Evolutionary conservation across 2,329 filamentous ascomycete genomes (phyloP).

Genomic region (Lachnellula hyalina): DNA sequence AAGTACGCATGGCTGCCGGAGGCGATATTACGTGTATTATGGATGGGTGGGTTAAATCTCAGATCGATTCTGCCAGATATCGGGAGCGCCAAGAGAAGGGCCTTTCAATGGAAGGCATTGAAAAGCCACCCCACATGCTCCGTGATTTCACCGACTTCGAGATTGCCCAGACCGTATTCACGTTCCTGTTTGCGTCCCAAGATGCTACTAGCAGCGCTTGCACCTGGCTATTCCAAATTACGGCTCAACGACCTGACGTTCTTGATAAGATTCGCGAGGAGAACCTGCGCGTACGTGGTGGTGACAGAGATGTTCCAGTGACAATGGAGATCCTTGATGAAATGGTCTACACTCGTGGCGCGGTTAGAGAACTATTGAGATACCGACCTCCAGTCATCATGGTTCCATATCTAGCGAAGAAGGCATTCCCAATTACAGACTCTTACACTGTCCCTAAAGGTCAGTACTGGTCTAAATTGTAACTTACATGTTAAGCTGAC

Average conservation of each 20-base stretch:
- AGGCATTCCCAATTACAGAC: constrained; percentile 84
- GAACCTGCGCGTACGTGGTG: constrained; percentile 71
- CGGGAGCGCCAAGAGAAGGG: constrained; percentile 72
- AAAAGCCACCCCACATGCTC: constrained; percentile 78
- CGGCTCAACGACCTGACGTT: constrained; percentile 89
- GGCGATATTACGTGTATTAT: constrained; percentile 87
- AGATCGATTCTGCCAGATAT: constrained; percentile 81
- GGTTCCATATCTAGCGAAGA: constrained; percentile 94
- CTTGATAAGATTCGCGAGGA: constrained; percentile 88
- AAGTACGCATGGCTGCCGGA: constrained; percentile 83
- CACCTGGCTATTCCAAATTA: constrained; percentile 93
- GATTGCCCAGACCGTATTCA: constrained; percentile 90
- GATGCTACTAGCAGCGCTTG: constrained; percentile 91
- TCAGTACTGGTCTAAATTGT: constrained; percentile 30
- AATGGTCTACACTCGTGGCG: constrained; percentile 83
- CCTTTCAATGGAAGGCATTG: constrained; percentile 57
- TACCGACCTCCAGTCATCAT: constrained; percentile 96
- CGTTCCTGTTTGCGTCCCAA: constrained; percentile 95
- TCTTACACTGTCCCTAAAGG: constrained; percentile 90
- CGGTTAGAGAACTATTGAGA: constrained; percentile 84
- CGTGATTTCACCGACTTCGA: constrained; percentile 87
- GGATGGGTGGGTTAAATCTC: constrained; percentile 87
- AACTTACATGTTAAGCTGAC: constrained; percentile 12
- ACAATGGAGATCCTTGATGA: constrained; percentile 84
- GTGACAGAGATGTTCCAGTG: constrained; percentile 64